Evolutionary conservation across 805 yeast genomes (phyloP).

Genomic region (Cyberlindnera americana): DNA sequence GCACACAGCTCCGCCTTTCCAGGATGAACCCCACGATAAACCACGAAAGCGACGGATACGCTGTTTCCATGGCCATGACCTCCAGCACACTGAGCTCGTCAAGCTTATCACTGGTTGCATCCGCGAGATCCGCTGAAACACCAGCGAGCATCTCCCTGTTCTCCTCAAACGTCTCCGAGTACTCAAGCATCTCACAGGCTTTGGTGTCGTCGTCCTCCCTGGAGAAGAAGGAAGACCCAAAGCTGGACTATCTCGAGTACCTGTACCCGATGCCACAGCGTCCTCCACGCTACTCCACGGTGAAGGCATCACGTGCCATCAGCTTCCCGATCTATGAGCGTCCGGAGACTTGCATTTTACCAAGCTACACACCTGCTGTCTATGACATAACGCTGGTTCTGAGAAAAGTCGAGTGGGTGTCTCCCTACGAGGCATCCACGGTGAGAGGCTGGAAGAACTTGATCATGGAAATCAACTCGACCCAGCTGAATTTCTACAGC

Average conservation of each 20-base stretch:
- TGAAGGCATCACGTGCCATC: conserved; percentile 11
- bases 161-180: neutral
- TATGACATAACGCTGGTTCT: conserved; percentile 52
- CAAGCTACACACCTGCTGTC: conserved; percentile 64
- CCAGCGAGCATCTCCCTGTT: neutral
- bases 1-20: no score
- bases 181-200: neutral
- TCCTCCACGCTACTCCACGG: conserved; percentile 16
- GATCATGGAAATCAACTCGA: conserved; percentile 76
- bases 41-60: no score
- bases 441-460: conserved; percentile 67
- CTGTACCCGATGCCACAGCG: conserved; percentile 15
- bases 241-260: conserved; percentile 19
- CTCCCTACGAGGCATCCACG: conserved; percentile 72
- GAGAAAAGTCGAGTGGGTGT: conserved; percentile 70
- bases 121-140: conserved; percentile 9
- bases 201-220: neutral
- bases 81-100: neutral
- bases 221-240: neutral
- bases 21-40: no score
- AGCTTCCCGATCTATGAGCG: conserved; percentile 36
- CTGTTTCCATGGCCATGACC: no score
- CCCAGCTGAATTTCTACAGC: conserved; percentile 72
- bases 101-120: conserved; percentile 6
- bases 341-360: conserved; percentile 38